A percentile compares a stretch with the other conserved stretches of the same genome.
Evolutionary conservation across 805 yeast species (phyloP).

Genomic region (Kuraishia ogatae): DNA sequence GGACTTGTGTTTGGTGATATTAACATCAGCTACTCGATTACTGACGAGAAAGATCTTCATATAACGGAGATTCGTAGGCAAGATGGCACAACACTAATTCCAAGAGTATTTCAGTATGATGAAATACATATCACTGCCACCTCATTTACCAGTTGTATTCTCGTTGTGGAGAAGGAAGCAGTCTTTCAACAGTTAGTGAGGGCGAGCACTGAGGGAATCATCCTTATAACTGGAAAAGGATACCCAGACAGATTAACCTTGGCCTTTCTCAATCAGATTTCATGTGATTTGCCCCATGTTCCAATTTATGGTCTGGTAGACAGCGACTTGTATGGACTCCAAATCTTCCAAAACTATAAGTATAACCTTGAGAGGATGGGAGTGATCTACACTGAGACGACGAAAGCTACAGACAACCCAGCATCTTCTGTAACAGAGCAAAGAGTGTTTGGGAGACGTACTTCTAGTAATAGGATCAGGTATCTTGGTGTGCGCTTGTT

Average conservation of each 20-base stretch:
- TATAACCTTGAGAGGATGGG: background rate
- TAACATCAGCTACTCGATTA: conserved; percentile 5
- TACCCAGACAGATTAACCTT: conserved; percentile 53
- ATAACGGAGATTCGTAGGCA: background rate
- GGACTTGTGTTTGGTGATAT: conserved; percentile 42
- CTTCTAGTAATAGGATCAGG: conserved; percentile 7
- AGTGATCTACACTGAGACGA: too few species aligned
- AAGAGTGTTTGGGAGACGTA: too few species aligned
- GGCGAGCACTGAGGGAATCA: background rate
- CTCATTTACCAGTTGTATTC: conserved; percentile 10
- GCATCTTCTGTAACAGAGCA: too few species aligned
- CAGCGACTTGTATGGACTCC: conserved; percentile 57
- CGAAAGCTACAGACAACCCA: too few species aligned
- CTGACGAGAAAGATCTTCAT: background rate
- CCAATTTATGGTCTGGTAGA: conserved; percentile 46
- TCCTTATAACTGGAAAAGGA: conserved; percentile 54
- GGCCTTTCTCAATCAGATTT: conserved; percentile 25
- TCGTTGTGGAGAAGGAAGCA: conserved; percentile 45
- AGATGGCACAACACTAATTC: conserved; percentile 25
- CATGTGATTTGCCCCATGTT: conserved; percentile 17
- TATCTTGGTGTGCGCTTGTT: conserved; percentile 33
- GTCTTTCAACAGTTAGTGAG: conserved; percentile 2
- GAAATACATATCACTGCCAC: background rate
- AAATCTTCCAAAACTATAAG: conserved; percentile 34
- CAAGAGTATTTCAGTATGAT: conserved; percentile 19